Conservation (phyloP, 2,329 filamentous ascomycete genomes). For the Diaporthe vexans region DNA sequence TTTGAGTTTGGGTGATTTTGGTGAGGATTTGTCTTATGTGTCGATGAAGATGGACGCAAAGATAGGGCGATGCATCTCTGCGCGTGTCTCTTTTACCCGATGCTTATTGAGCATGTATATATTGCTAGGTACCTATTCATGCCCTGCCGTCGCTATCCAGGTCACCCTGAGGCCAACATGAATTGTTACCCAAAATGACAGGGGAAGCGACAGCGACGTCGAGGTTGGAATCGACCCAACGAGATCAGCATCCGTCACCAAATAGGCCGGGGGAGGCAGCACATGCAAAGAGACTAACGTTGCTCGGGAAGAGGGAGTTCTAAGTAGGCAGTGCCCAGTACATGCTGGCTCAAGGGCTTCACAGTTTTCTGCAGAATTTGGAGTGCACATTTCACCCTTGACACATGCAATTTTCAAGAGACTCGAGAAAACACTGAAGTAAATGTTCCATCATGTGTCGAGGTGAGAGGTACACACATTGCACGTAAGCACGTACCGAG, state of each 20-base stretch:
- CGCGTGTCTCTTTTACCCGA: neutral
- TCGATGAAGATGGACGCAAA: too few relatives aligned
- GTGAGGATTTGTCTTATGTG: too few relatives aligned
- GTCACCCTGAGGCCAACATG: neutral
- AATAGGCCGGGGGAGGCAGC: neutral
- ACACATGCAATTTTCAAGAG: neutral
- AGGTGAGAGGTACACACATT: conserved; percentile 16
- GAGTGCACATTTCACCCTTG: conserved; percentile 16
- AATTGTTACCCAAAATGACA: neutral
- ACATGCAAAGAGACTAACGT: too few relatives aligned
- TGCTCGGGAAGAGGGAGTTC: neutral
- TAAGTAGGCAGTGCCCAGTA: neutral
- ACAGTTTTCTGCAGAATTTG: neutral
- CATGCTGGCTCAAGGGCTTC: neutral
- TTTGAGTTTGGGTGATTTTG: neutral
- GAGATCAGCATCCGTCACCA: too few relatives aligned
- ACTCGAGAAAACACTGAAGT: conserved; percentile 23
- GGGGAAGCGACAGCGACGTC: neutral
- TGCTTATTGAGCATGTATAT: neutral
- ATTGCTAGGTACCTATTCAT: neutral
- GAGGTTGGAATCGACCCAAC: too few relatives aligned
- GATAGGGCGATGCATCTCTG: too few relatives aligned
- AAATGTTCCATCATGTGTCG: conserved; percentile 38
- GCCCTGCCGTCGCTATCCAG: neutral
- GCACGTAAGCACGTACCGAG: neutral